phyloP scores from a whole-genome alignment of 148 eudicot species.

The Cornus controversa region DNA sequence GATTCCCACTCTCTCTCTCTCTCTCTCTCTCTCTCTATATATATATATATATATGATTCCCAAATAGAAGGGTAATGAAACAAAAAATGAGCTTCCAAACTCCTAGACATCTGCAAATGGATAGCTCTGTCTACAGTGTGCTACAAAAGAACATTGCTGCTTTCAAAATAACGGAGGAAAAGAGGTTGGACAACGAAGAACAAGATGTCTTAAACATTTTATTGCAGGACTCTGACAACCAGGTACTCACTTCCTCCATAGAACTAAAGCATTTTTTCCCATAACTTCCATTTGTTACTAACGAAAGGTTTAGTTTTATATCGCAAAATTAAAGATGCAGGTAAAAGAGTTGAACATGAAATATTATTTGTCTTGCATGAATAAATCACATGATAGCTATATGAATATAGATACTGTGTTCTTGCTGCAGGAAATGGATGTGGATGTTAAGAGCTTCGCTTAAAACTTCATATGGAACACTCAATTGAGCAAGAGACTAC shows the following conservation, averaged over 20 bases:
- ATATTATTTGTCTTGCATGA: background rate
- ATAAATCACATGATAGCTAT: background rate
- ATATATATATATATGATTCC: too few species aligned
- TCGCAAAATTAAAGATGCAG: background rate
- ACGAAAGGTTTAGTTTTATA: background rate
- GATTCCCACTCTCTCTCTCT: too few species aligned
- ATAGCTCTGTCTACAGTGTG: too few species aligned
- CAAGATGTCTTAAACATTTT: background rate
- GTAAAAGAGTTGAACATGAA: background rate
- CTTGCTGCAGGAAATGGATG: slow-evolving; percentile 11
- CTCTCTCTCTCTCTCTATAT: too few species aligned
- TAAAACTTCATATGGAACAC: background rate
- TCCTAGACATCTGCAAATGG: too few species aligned
- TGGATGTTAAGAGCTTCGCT: background rate
- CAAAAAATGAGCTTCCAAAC: too few species aligned
- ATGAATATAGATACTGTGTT: background rate
- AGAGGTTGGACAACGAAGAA: background rate
- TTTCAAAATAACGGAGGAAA: background rate
- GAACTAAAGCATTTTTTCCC: too few species aligned
- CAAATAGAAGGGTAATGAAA: too few species aligned
- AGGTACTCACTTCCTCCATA: background rate
- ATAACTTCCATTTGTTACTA: background rate
- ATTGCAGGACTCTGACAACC: background rate
- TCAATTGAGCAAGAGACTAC: slow-evolving; percentile 14
- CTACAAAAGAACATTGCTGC: background rate